These are phyloP conservation scores for Medicago arabica DNA, from an alignment of 306 rosid species.

Conservation along the genomic window DNA sequence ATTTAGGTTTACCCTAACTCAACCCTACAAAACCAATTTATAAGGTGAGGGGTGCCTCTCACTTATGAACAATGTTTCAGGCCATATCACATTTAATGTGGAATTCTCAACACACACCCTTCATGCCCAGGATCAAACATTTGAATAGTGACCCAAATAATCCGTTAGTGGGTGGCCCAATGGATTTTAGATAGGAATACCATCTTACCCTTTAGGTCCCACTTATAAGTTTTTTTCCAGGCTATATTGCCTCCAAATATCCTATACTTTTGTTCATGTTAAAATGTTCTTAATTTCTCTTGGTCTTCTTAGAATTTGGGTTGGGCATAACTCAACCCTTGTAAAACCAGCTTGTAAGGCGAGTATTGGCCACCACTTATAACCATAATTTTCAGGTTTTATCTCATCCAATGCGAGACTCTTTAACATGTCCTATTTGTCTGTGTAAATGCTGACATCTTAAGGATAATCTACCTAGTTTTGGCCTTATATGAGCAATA, in stretches of 20 bases:
- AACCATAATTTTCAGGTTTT: not conserved
- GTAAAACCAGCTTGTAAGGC: not conserved
- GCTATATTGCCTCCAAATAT: too few relatives aligned
- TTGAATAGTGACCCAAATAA: not conserved
- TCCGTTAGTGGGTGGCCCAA: not conserved
- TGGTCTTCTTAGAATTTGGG: not conserved
- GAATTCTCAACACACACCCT: not conserved
- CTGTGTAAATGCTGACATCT: not conserved
- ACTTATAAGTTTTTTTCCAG: too few relatives aligned
- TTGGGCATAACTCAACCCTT: not conserved
- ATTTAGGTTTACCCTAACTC: too few relatives aligned
- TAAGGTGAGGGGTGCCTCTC: not conserved
- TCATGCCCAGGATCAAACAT: not conserved
- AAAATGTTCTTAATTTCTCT: constrained; percentile 21
- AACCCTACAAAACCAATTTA: too few relatives aligned
- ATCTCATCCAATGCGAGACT: not conserved
- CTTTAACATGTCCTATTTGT: not conserved
- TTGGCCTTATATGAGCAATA: constrained; percentile 21
- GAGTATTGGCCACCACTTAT: not conserved
- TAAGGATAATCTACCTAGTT: not conserved
- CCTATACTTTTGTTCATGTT: too few relatives aligned
- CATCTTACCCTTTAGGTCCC: too few relatives aligned
- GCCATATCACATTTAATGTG: not conserved
- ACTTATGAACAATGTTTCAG: not conserved
- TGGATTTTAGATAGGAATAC: not conserved